A percentile compares a stretch with the other conserved stretches of the same genome.
phyloP scores from a whole-genome alignment of 108 stramenopile species.

The Schizochytrium sp. region DNA sequence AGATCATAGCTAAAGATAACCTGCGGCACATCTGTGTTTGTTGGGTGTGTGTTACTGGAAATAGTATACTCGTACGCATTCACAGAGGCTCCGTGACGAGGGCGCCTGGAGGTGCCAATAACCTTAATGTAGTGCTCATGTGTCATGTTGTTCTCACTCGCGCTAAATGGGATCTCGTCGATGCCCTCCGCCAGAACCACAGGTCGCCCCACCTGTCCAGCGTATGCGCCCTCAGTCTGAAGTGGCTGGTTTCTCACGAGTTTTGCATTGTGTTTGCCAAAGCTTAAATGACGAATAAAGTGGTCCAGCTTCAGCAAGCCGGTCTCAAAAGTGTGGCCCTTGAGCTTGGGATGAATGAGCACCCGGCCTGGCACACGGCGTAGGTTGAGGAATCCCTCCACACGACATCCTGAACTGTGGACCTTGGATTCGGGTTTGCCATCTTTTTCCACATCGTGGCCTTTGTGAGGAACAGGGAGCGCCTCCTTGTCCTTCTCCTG shows the following conservation, averaged over 20 bases:
- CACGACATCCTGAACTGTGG: background rate
- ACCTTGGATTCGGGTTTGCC: slow-evolving; percentile 46
- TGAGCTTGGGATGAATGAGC: slow-evolving; percentile 48
- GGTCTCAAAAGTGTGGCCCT: slow-evolving; percentile 51
- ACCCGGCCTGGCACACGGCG: slow-evolving; percentile 26
- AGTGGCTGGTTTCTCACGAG: background rate
- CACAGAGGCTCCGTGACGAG: background rate
- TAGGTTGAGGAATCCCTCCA: slow-evolving; percentile 32
- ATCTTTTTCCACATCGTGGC: slow-evolving; percentile 38
- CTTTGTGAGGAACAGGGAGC: background rate
- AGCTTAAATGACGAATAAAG: slow-evolving; percentile 29
- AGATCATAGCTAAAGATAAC: slow-evolving; percentile 53
- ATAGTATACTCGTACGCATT: slow-evolving; percentile 56
- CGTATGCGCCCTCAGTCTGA: slow-evolving; percentile 13
- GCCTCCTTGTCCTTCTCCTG: slow-evolving; percentile 14
- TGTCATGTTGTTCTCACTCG: background rate
- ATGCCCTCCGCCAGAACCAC: slow-evolving; percentile 32
- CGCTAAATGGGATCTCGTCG: slow-evolving; percentile 43
- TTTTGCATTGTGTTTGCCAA: slow-evolving; percentile 42
- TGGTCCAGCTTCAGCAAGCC: slow-evolving; percentile 31
- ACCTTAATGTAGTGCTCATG: slow-evolving; percentile 58
- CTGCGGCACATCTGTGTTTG: background rate
- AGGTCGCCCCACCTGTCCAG: slow-evolving; percentile 1
- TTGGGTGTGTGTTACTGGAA: slow-evolving; percentile 23
- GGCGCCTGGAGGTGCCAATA: slow-evolving; percentile 14